phyloP scores from a whole-genome alignment of 148 eudicot genomes.

The Cornus kousa region DNA sequence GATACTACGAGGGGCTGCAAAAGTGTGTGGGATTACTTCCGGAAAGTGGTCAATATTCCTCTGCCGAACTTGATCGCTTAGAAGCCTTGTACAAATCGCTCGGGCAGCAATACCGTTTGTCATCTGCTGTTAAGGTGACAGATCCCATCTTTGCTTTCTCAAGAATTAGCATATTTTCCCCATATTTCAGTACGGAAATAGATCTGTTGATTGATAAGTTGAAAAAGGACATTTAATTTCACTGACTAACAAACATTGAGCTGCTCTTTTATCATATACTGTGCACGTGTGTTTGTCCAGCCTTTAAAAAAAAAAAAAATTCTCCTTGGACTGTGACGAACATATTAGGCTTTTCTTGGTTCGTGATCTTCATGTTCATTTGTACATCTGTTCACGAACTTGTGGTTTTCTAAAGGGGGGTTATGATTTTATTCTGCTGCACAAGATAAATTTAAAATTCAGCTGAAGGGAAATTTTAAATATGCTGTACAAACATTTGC shows the following conservation, averaged over 20 bases:
- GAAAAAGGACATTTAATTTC: not conserved
- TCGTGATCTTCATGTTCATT: no score
- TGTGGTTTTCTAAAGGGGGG: no score
- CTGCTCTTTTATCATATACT: no score
- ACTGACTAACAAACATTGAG: not conserved
- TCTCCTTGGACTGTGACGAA: no score
- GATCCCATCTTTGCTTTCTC: not conserved
- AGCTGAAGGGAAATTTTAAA: no score
- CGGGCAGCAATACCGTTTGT: constrained; percentile 70
- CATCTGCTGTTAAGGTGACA: constrained; percentile 93
- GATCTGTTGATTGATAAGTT: not conserved
- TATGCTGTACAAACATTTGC: no score
- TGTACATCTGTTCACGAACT: no score
- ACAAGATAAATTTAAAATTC: no score
- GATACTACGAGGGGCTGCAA: constrained; percentile 96
- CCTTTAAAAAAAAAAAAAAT: no score
- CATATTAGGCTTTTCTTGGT: no score
- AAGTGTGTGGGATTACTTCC: constrained; percentile 76
- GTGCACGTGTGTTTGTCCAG: no score
- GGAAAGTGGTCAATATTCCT: constrained; percentile 55
- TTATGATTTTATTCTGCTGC: no score
- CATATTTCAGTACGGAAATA: not conserved
- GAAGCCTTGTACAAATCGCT: constrained; percentile 77
- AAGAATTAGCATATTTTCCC: not conserved
- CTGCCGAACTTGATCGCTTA: constrained; percentile 63